phyloP scores from a whole-genome alignment of 176 grass and related monocot species.

The Olyra latifolia region DNA sequence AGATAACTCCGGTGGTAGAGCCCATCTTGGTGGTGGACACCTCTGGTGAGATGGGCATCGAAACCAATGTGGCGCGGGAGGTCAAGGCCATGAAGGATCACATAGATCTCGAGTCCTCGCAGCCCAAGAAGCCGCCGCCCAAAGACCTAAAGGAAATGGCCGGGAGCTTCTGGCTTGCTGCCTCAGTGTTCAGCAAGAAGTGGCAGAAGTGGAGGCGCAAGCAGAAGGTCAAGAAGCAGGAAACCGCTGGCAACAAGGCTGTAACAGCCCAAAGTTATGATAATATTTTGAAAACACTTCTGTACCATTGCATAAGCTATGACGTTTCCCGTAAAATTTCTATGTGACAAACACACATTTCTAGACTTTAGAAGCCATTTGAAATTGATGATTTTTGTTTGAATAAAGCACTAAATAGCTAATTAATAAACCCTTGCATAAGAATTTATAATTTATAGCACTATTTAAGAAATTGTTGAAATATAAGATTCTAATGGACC shows the following conservation, averaged over 20 bases:
- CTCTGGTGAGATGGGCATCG: conserved; percentile 64
- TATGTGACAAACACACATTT: too few relatives aligned
- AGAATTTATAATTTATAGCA: too few relatives aligned
- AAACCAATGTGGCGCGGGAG: conserved; percentile 4
- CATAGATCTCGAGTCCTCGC: conserved; percentile 83
- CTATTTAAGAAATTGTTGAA: too few relatives aligned
- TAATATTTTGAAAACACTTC: too few relatives aligned
- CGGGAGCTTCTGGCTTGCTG: conserved; percentile 93
- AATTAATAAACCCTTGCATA: too few relatives aligned
- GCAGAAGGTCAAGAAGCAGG: conserved; percentile 95
- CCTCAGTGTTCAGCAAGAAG: conserved; percentile 98
- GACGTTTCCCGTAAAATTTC: too few relatives aligned
- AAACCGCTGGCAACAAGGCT: conserved; percentile 46
- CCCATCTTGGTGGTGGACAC: conserved; percentile 47
- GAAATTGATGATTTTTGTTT: too few relatives aligned
- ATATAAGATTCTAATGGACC: too few relatives aligned
- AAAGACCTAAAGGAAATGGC: conserved; percentile 97
- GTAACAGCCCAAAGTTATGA: too few relatives aligned
- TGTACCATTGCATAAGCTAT: too few relatives aligned
- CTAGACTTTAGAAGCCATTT: too few relatives aligned
- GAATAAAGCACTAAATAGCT: too few relatives aligned
- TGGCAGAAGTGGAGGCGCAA: conserved; percentile 92
- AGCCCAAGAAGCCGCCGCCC: conserved; percentile 48
- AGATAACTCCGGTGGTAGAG: conserved; percentile 57
- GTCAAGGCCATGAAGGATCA: conserved; percentile 82